Evolutionary conservation across 352 stramenopile genomes (phyloP), one percentile per base, ranked within the genome.

Genomic region (Hyaloperonospora arabidopsidis): DNA sequence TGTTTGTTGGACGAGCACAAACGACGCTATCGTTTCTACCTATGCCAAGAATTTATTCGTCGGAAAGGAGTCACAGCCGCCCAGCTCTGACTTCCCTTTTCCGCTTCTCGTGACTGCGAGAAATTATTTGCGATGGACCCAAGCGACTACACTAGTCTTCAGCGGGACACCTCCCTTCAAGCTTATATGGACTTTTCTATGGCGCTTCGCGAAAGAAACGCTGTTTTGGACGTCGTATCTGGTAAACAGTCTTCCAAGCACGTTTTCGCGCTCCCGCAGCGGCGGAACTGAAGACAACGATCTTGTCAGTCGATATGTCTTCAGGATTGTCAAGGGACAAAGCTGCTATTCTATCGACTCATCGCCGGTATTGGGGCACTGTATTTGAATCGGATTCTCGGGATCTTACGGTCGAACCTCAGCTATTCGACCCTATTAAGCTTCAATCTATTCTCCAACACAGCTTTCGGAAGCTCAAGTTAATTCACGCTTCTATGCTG

Each of bases 271-370:
- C 41, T 32, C 41, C 41, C 1, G 11, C 41, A 2, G 7, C 19
- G 18, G 21, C 41, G 2, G 41, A 29, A 0, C 12, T 47, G 3
- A 18, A 21, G 2, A 1, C 29, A 5, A 17, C 23, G 8, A 32
- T 59, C 40, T 49, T 22, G 4, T 59, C 52, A 12, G 23, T 52
- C 1, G 17, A 59, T 18, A 59, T 34, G 1, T 6, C 44, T 1
- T 18, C 5, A 15, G 52, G 52, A 15, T 18, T 39, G 19, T 59
- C n/a, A 45, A 11, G 34, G 14, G 45, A 59, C 17, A 44, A 34
- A n/a, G 15, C 28, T 8, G 7, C 49, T 1, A 46, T 58, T n/a
- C 36, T 45, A 8, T 25, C 51, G 5, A 45, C 25, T 5, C 15
- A 41, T 25, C 34, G 35, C 12, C 5, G 40, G 29, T 59, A 52